Percentiles rank a stretch among this genome's conserved stretches.
phyloP scores from a whole-genome alignment of 352 stramenopile species.

The Plasmopara muralis region DNA sequence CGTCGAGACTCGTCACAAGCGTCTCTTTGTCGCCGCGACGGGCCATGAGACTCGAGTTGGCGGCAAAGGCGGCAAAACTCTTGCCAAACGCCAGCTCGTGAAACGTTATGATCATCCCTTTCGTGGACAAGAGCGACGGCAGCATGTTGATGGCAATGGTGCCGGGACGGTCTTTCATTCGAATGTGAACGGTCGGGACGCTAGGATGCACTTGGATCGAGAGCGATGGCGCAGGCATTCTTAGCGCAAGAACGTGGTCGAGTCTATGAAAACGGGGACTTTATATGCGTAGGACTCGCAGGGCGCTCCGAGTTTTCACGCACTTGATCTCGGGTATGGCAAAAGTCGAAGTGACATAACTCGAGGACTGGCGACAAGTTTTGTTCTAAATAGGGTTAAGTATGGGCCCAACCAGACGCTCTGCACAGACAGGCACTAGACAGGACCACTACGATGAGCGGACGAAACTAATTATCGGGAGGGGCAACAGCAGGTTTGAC shows the following conservation, averaged over 20 bases:
- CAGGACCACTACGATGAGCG: conserved; percentile 2
- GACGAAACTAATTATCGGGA: conserved; percentile 12
- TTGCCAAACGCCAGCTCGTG: conserved; percentile 70
- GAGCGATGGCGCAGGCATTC: conserved; percentile 27
- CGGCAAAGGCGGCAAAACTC: conserved; percentile 55
- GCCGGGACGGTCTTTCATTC: conserved; percentile 64
- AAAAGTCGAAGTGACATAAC: conserved; percentile 25
- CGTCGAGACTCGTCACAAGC: conserved; percentile 31
- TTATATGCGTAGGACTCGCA: conserved; percentile 2
- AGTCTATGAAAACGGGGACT: background rate
- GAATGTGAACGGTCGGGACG: conserved; percentile 46
- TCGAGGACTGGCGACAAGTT: conserved; percentile 12
- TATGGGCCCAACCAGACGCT: conserved; percentile 15
- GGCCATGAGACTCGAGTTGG: conserved; percentile 34
- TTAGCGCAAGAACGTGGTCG: conserved; percentile 27
- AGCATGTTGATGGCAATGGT: conserved; percentile 51
- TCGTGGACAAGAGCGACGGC: conserved; percentile 25
- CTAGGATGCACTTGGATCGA: conserved; percentile 41
- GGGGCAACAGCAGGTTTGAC: conserved; percentile 14
- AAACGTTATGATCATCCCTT: conserved; percentile 56
- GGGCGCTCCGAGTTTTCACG: background rate
- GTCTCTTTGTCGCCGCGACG: conserved; percentile 46
- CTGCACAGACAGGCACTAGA: conserved; percentile 19
- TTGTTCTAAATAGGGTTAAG: conserved; percentile 20
- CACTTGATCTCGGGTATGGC: conserved; percentile 9